phyloP scores from a whole-genome alignment of 2,329 filamentous ascomycete genomes.

The Massarina eburnea region DNA sequence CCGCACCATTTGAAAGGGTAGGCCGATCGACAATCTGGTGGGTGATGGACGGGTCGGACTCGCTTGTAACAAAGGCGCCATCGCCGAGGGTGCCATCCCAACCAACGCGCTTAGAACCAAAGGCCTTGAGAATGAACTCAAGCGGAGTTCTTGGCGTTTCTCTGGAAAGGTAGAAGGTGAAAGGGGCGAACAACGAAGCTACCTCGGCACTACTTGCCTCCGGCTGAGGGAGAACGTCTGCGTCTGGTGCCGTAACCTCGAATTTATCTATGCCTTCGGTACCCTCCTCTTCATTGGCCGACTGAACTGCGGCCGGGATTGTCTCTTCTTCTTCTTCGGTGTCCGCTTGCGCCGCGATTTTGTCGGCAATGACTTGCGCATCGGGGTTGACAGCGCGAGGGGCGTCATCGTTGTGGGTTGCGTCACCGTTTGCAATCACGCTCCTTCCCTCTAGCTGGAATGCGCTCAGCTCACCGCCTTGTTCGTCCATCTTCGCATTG shows the following conservation, averaged over 20 bases:
- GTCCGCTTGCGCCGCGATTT: conserved; percentile 39
- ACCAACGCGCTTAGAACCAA: conserved; percentile 92
- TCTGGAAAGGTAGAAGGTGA: conserved; percentile 89
- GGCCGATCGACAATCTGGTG: conserved; percentile 96
- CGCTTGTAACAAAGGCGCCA: conserved; percentile 88
- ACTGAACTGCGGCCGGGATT: conserved; percentile 15
- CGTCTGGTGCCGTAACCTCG: conserved; percentile 77
- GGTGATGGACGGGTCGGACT: conserved; percentile 84
- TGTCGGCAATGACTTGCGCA: conserved; percentile 54
- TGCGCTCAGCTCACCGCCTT: conserved; percentile 84
- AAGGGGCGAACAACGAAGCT: conserved; percentile 79
- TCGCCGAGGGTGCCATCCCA: conserved; percentile 92
- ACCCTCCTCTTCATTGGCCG: conserved; percentile 36
- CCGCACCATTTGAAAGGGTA: conserved; percentile 55
- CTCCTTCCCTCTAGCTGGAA: conserved; percentile 84
- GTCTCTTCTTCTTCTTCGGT: conserved; percentile 41
- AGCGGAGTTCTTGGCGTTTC: conserved; percentile 88
- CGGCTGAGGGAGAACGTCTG: conserved; percentile 84
- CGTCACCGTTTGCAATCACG: conserved; percentile 37
- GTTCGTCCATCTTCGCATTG: conserved; percentile 81
- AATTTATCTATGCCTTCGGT: conserved; percentile 79
- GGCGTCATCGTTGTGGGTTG: conserved; percentile 26
- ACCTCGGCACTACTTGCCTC: conserved; percentile 65
- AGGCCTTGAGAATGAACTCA: conserved; percentile 90
- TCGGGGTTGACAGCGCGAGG: conserved; percentile 40